Evolutionary conservation across 805 yeast genomes (phyloP).

Genomic region (Candida suzukii): DNA sequence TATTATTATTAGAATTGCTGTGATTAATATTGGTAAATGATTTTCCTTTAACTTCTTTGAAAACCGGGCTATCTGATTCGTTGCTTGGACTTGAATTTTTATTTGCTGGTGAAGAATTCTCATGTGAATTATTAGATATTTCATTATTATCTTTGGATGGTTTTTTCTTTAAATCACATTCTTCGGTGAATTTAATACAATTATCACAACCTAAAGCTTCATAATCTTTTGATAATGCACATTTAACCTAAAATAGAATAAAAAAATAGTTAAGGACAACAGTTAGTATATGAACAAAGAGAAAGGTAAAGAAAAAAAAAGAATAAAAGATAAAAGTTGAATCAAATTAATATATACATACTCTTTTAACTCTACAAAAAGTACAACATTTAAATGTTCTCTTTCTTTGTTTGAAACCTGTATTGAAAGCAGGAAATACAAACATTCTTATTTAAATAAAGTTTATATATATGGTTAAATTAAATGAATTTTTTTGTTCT

Average conservation of each 20-base stretch:
- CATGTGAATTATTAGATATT: too few relatives aligned
- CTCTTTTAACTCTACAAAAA: constrained; percentile 19
- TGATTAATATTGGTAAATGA: neutral
- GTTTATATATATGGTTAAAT: too few relatives aligned
- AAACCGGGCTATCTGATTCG: too few relatives aligned
- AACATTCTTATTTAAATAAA: constrained; percentile 12
- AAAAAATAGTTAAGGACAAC: neutral
- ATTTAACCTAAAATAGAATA: constrained; percentile 4
- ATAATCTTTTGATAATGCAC: constrained; percentile 8
- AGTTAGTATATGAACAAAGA: neutral
- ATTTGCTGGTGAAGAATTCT: too few relatives aligned
- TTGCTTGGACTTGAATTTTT: too few relatives aligned
- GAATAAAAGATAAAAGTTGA: neutral
- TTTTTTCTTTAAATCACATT: constrained; percentile 3
- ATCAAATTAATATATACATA: constrained; percentile 1
- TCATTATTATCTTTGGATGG: neutral
- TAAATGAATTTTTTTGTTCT: too few relatives aligned
- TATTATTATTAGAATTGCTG: neutral
- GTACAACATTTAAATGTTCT: constrained; percentile 24
- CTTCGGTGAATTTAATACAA: constrained; percentile 1
- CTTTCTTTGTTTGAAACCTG: constrained; percentile 21
- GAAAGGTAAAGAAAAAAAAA: neutral
- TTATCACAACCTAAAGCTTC: constrained; percentile 10
- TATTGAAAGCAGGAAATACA: constrained; percentile 26
- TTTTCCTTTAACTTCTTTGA: too few relatives aligned